Percentiles rank a stretch among this genome's conserved stretches.
phyloP scores from a whole-genome alignment of 2,329 filamentous ascomycete genomes.

The Ophiocordyceps robertsii region DNA sequence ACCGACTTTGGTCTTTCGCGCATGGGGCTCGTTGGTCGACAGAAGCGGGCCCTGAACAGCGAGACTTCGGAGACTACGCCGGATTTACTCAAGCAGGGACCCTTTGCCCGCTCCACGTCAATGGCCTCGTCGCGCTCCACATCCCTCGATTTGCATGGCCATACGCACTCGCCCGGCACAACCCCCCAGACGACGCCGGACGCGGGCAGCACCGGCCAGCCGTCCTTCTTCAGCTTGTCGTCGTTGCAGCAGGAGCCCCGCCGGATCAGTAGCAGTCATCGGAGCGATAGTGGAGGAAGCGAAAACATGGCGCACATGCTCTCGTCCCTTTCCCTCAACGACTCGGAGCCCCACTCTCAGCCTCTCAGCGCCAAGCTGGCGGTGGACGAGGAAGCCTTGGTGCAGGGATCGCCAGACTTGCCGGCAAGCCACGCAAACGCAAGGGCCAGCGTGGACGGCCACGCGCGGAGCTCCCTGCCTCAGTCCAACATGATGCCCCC shows the following conservation, averaged over 20 bases:
- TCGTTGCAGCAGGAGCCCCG: slow-evolving; percentile 46
- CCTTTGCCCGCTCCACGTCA: slow-evolving; percentile 75
- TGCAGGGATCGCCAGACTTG: slow-evolving; percentile 66
- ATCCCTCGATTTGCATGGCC: slow-evolving; percentile 76
- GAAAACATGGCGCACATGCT: slow-evolving; percentile 77
- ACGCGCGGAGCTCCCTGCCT: slow-evolving; percentile 18
- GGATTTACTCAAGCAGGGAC: slow-evolving; percentile 82
- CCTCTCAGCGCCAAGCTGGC: slow-evolving; percentile 40
- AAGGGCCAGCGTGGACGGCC: slow-evolving; percentile 19
- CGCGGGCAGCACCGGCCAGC: slow-evolving; percentile 53
- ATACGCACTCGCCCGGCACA: slow-evolving; percentile 59
- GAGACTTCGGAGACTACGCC: slow-evolving; percentile 70
- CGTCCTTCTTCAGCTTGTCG: slow-evolving; percentile 81
- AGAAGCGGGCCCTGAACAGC: slow-evolving; percentile 80
- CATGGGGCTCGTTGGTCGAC: slow-evolving; percentile 92
- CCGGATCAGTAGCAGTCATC: slow-evolving; percentile 59
- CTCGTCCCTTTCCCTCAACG: slow-evolving; percentile 61
- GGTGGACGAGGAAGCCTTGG: slow-evolving; percentile 63
- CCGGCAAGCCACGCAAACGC: slow-evolving; percentile 26
- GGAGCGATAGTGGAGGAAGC: slow-evolving; percentile 87
- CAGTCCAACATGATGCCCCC: slow-evolving; percentile 68
- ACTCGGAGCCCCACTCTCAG: slow-evolving; percentile 31
- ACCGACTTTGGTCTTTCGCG: slow-evolving; percentile 95
- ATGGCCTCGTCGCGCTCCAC: slow-evolving; percentile 83
- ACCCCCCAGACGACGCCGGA: slow-evolving; percentile 81